Conservation (phyloP, 2,329 filamentous ascomycete species). For the Xylogone sp. region DNA sequence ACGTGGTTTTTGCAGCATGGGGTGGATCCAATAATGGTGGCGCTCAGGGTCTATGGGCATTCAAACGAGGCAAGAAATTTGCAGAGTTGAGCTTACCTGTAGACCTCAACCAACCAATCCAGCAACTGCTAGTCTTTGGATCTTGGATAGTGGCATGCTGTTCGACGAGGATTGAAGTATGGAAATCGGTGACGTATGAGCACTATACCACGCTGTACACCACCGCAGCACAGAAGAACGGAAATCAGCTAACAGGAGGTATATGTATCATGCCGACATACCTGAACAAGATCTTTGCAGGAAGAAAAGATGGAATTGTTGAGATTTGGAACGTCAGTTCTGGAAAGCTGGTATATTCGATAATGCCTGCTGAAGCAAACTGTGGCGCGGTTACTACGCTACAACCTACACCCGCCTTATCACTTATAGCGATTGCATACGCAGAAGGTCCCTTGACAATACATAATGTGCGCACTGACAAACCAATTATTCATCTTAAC, state of each 20-base stretch:
- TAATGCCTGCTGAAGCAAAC: slow-evolving; percentile 69
- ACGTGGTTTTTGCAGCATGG: slow-evolving; percentile 87
- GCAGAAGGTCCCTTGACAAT: slow-evolving; percentile 74
- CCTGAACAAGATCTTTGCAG: slow-evolving; percentile 92
- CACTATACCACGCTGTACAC: slow-evolving; percentile 81
- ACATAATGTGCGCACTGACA: slow-evolving; percentile 78
- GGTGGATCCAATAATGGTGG: slow-evolving; percentile 54
- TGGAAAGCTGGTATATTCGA: slow-evolving; percentile 85
- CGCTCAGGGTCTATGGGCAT: slow-evolving; percentile 77
- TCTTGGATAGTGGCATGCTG: slow-evolving; percentile 86
- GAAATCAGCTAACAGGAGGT: slow-evolving; percentile 70
- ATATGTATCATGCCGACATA: slow-evolving; percentile 90
- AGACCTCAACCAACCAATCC: slow-evolving; percentile 66
- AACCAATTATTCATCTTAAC: slow-evolving; percentile 64
- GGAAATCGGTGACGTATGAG: slow-evolving; percentile 78
- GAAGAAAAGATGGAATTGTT: slow-evolving; percentile 79
- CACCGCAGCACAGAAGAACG: slow-evolving; percentile 51
- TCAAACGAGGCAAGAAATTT: slow-evolving; percentile 83
- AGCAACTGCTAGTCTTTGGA: slow-evolving; percentile 77
- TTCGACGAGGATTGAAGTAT: slow-evolving; percentile 75
- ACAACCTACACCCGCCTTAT: slow-evolving; percentile 78
- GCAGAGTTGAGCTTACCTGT: slow-evolving; percentile 67
- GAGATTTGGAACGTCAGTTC: slow-evolving; percentile 98
- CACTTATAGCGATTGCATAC: slow-evolving; percentile 84
- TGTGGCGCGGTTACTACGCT: slow-evolving; percentile 84